phyloP scores from a whole-genome alignment of 192 early-diverging fungal species.

The Coemansia sp. region DNA sequence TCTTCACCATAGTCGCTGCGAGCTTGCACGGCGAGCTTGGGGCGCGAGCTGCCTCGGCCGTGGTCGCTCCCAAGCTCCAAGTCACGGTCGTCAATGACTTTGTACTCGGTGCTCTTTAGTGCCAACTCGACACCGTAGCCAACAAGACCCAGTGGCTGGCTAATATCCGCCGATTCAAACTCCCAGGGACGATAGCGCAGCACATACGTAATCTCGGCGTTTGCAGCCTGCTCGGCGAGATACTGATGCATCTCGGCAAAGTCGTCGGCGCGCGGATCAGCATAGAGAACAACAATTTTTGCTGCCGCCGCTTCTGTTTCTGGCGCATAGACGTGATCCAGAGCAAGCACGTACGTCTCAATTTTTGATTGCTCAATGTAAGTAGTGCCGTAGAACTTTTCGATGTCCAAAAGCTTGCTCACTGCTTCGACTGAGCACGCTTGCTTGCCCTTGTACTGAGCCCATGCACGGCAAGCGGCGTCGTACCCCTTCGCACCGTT shows the following conservation, averaged over 20 bases:
- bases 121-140: conserved; percentile 93
- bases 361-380: conserved; percentile 31
- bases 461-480: conserved; percentile 61
- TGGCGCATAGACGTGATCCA: conserved; percentile 59
- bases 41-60: background rate
- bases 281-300: conserved; percentile 65
- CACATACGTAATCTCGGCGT: conserved; percentile 56
- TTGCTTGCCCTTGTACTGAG: conserved; percentile 66
- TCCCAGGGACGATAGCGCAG: conserved; percentile 66
- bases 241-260: conserved; percentile 61
- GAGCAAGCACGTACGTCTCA: conserved; percentile 39
- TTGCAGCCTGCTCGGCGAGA: conserved; percentile 50
- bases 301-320: background rate
- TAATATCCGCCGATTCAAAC: background rate
- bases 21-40: background rate
- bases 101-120: conserved; percentile 96
- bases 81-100: conserved; percentile 89
- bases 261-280: conserved; percentile 56
- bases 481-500: conserved; percentile 55
- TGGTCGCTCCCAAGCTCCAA: conserved; percentile 20
- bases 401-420: conserved; percentile 37
- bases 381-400: conserved; percentile 36
- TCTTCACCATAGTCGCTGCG: conserved; percentile 72
- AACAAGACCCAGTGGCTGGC: conserved; percentile 53
- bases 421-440: conserved; percentile 55